Percentiles rank a stretch among this genome's conserved stretches.
Conservation (phyloP, 2,329 filamentous ascomycete genomes). For the Paradendryphiella salina region DNA sequence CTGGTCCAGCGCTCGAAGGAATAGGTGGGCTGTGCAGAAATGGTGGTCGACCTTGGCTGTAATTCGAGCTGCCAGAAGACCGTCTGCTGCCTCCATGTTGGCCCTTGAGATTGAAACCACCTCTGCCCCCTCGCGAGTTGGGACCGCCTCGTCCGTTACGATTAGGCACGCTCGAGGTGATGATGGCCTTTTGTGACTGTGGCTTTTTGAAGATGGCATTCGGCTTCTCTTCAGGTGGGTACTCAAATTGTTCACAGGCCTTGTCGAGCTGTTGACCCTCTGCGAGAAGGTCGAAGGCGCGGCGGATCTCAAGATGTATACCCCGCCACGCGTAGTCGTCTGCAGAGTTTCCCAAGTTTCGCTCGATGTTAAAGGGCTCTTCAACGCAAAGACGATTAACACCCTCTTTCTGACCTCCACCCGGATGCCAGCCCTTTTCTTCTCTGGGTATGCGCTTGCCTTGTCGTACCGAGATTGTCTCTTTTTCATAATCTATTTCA, state of each 20-base stretch:
- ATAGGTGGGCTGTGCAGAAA: constrained; percentile 52
- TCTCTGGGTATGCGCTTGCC: constrained; percentile 77
- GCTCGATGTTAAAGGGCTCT: constrained; percentile 87
- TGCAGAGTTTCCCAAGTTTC: constrained; percentile 94
- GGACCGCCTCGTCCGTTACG: constrained; percentile 53
- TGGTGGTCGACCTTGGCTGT: constrained; percentile 45
- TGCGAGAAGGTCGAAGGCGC: constrained; percentile 82
- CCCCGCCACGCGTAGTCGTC: constrained; percentile 94
- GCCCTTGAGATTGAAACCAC: constrained; percentile 55
- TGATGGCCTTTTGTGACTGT: constrained; percentile 58
- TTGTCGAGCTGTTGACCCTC: constrained; percentile 73
- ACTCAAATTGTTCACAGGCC: constrained; percentile 86
- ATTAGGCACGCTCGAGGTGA: constrained; percentile 55
- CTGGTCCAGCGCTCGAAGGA: constrained; percentile 39
- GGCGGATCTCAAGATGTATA: constrained; percentile 83
- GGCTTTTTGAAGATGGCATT: constrained; percentile 57
- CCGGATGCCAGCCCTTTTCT: constrained; percentile 85
- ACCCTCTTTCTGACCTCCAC: constrained; percentile 52
- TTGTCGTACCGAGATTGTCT: constrained; percentile 80
- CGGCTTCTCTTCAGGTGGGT: constrained; percentile 75
- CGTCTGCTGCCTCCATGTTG: constrained; percentile 53
- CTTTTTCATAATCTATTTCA: constrained; percentile 85
- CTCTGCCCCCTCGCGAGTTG: constrained; percentile 51
- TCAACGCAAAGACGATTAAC: constrained; percentile 86
- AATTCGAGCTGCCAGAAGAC: constrained; percentile 61